These are phyloP conservation scores for Zalaria sp. DNA, from an alignment of 2,329 filamentous ascomycete species.

Conservation along the genomic window DNA sequence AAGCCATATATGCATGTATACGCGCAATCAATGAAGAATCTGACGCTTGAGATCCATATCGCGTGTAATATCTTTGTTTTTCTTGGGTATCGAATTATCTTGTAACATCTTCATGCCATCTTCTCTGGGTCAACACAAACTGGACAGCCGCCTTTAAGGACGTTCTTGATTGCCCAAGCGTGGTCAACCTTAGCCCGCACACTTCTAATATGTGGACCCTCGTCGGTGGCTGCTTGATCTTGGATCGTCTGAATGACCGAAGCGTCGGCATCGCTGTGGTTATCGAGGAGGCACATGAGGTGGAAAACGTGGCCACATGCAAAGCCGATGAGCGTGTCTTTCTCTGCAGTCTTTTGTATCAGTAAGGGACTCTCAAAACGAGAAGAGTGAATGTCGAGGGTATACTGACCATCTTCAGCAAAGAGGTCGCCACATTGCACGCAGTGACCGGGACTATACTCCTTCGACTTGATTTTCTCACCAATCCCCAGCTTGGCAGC, in stretches of 20 bases:
- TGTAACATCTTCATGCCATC: neutral
- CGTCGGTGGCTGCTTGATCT: conserved; percentile 25
- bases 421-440: conserved; percentile 24
- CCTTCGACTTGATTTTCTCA: conserved; percentile 11
- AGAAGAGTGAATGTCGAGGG: neutral
- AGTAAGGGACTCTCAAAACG: neutral
- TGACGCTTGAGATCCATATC: too few relatives aligned
- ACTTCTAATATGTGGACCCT: conserved; percentile 35
- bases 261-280: conserved; percentile 23
- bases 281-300: conserved; percentile 51
- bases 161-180: conserved; percentile 62
- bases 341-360: conserved; percentile 28
- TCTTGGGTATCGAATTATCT: too few relatives aligned
- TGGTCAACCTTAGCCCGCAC: conserved; percentile 81
- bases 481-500: conserved; percentile 8
- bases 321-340: conserved; percentile 64
- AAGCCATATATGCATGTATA: too few relatives aligned
- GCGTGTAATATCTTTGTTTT: too few relatives aligned
- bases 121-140: conserved; percentile 8
- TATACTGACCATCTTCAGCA: conserved; percentile 20
- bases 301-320: conserved; percentile 75
- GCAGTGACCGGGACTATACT: conserved; percentile 21
- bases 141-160: conserved; percentile 30
- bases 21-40: too few relatives aligned
- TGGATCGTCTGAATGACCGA: conserved; percentile 30